Evolutionary conservation across 495 filamentous ascomycete genomes (phyloP), one percentile per base, ranked within the genome.

Genomic region (Endocarpon pusillum): DNA sequence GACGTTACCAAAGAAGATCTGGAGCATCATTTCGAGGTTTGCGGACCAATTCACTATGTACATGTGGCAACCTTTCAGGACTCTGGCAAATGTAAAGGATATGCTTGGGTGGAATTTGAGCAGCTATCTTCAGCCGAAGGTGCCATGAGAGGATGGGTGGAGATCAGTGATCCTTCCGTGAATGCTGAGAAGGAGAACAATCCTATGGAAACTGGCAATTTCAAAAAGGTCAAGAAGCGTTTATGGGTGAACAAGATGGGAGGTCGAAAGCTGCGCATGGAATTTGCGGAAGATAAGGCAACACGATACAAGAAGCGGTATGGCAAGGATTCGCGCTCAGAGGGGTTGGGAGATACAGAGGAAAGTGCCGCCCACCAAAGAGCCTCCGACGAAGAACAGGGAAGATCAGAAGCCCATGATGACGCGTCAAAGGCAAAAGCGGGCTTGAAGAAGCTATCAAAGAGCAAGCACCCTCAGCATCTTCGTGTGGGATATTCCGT

Each of bases 51-150:
- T 36, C 57, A 63, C 21, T 78, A 78, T 55, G 64, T 85, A 42
- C 81, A 87, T 51, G 58, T 93, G 30, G 91, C 91, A 2, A 93
- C 86, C 0, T 99, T 99, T 48, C 83, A 96, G 52, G 91, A 99
- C 47, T 73, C 75, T 24, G 91, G 89, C 18, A 96, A 96, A 59
- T 96, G 91, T 62, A 94, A 94, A 60, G 89, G 89, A 1, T 99
- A 81, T 61, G 86, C 76, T 14, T 96, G 89, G 81, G 73, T 96
- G 31, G 76, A 78, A 24, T 99, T 96, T 57, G 73, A 75, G 48
- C 74, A 83, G 17, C 42, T 82, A 12, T 74, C 78, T 14, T 69
- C 75, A 0, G 83, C 80, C 0, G 62, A 72, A 43, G 71, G 69
- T 46, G 89, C 85, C 5, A 83, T 93, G 42, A 75, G 69, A 40